A percentile compares a stretch with the other conserved stretches of the same genome.
Evolutionary conservation across 2,329 filamentous ascomycete species (phyloP).

Genomic region (Colletotrichum spinosum): DNA sequence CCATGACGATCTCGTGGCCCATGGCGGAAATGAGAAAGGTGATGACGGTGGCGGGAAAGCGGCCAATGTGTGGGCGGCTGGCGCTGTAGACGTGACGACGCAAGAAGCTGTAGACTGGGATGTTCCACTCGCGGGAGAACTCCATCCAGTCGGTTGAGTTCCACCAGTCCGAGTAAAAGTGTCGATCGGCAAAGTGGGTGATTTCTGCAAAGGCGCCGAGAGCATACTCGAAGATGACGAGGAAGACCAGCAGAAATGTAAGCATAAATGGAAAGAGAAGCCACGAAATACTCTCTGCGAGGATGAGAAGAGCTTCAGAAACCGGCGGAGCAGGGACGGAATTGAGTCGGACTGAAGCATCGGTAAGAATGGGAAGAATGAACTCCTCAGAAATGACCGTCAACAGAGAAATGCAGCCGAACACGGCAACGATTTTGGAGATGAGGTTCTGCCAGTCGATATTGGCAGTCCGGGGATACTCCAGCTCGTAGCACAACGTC

Average conservation of each 20-base stretch:
- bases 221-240: slow-evolving; percentile 98
- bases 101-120: slow-evolving; percentile 97
- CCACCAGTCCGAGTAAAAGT: slow-evolving; percentile 89
- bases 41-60: slow-evolving; percentile 82
- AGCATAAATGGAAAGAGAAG: slow-evolving; percentile 98
- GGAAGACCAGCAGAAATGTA: slow-evolving; percentile 92
- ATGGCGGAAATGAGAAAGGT: slow-evolving; percentile 92
- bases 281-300: slow-evolving; percentile 90
- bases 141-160: slow-evolving; percentile 91
- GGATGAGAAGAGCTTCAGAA: slow-evolving; percentile 79
- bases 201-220: slow-evolving; percentile 95
- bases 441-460: slow-evolving; percentile 85
- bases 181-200: slow-evolving; percentile 90
- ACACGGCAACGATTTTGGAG: slow-evolving; percentile 88
- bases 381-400: slow-evolving; percentile 94
- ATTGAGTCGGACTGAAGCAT: slow-evolving; percentile 70
- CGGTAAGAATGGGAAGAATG: slow-evolving; percentile 87
- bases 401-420: slow-evolving; percentile 95
- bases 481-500: slow-evolving; percentile 96
- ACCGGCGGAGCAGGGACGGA: slow-evolving; percentile 49
- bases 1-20: slow-evolving; percentile 96
- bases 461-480: slow-evolving; percentile 85
- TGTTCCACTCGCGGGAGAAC: slow-evolving; percentile 96
- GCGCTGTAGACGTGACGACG: slow-evolving; percentile 94
- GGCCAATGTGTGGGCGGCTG: slow-evolving; percentile 80